Base-by-base conservation (phyloP, 2,329 filamentous ascomycete species). In the Penicillium brevicompactum region DNA sequence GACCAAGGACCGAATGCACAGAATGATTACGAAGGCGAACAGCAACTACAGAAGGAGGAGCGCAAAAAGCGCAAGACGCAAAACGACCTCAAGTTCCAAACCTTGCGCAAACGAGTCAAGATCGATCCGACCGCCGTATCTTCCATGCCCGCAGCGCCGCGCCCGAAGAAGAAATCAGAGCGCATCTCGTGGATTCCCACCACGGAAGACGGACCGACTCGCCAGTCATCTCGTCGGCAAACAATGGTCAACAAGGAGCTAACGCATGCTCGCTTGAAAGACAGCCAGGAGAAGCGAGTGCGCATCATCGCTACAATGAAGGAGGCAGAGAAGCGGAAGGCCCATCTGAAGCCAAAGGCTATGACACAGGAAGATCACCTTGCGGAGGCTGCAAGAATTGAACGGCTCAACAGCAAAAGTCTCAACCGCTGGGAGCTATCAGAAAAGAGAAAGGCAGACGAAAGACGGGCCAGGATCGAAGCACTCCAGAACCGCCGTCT, bases 401-500 rank as follows among this genome's bases (percentile, higher is more conserved):
- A 97, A 74, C 88, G 89, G 73, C 82, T 87, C 66, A 97, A 99
- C 73, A 84, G 88, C 64, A 95, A 91, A 80, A 97, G 89, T 73
- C 77, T 96, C 68, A 97, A 93, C 69, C 84, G 91, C 53, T 97
- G 93, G 92, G 92, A 97, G 73, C 89, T 91, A 72, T 90, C 91
- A 6, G 94, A 99, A 76, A 92, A 91, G 75, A 87, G 89, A 70
- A 86, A 93, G 55, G 89, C 92, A 62, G 91, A 93, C 66, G 90
- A 96, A 68, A 84, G 93, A 58, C 84, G 86, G 60, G 89, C 87
- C 40, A 93, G 89, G 75, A 80, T 97, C 46, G 92, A 93, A 38
- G 94, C 93, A 13, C 79, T 97, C 64, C 90, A 96, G 67, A 91
- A 92, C 70, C 86, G 92, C 46, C 91, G 89, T 48, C 82, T 97